phyloP scores from a whole-genome alignment of 2,329 filamentous ascomycete species.

The Ophiostoma montium region DNA sequence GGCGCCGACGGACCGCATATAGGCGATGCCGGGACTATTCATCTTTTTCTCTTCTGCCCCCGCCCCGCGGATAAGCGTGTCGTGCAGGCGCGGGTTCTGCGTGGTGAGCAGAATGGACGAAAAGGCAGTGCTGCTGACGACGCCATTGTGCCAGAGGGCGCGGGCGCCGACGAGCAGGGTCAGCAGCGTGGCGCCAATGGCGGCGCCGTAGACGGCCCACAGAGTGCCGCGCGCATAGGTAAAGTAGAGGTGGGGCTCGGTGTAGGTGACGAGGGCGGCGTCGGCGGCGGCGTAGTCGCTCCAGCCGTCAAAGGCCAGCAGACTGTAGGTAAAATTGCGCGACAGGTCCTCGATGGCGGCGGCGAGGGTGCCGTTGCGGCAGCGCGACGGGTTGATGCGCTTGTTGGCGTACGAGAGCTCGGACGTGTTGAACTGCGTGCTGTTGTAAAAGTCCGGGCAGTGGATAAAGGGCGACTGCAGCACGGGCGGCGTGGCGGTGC shows the following conservation, averaged over 20 bases:
- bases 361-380: slow-evolving; percentile 7
- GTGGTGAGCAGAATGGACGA: slow-evolving; percentile 6
- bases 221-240: slow-evolving; percentile 2
- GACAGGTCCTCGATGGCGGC: slow-evolving; percentile 10
- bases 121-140: slow-evolving; percentile 6
- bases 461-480: slow-evolving; percentile 6
- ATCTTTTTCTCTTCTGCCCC: not conserved
- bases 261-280: not conserved
- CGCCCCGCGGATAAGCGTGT: not conserved
- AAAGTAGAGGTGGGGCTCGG: slow-evolving; percentile 3
- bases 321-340: slow-evolving; percentile 9
- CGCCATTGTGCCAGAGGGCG: slow-evolving; percentile 25
- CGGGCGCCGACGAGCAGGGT: slow-evolving; percentile 16
- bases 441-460: slow-evolving; percentile 8
- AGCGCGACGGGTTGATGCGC: not conserved
- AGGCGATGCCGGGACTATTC: too few species aligned
- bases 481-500: not conserved
- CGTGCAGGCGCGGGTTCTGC: slow-evolving; percentile 1
- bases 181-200: slow-evolving; percentile 38
- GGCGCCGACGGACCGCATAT: not conserved
- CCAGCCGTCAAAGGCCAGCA: slow-evolving; percentile 5
- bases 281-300: not conserved
- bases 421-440: not conserved
- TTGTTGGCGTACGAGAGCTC: not conserved
- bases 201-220: slow-evolving; percentile 60